A percentile compares a stretch with the other conserved stretches of the same genome.
These are phyloP conservation scores for Nemania diffusa DNA, from an alignment of 2,329 filamentous ascomycete genomes.

Conservation along the genomic window DNA sequence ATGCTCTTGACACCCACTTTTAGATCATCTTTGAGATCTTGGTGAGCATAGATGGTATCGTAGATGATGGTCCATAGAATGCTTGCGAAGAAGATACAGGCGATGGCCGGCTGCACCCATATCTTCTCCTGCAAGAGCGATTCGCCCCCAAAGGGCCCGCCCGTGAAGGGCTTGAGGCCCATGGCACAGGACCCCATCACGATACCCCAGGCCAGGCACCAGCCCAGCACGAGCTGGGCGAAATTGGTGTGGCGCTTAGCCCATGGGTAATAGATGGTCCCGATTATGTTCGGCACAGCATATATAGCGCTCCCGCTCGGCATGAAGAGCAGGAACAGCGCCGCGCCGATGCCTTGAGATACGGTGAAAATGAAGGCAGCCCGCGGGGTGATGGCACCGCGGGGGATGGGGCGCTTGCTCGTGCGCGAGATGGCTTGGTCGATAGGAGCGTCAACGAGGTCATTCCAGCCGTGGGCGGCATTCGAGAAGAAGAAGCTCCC, in stretches of 20 bases:
- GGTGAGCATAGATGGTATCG: slow-evolving; percentile 53
- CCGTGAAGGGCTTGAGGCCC: slow-evolving; percentile 42
- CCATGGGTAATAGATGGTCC: slow-evolving; percentile 49
- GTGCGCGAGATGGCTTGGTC: slow-evolving; percentile 49
- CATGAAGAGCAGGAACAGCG: slow-evolving; percentile 42
- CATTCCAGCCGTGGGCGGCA: slow-evolving; percentile 52
- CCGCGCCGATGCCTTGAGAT: slow-evolving; percentile 43
- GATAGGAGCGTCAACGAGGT: slow-evolving; percentile 50
- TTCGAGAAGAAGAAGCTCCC: slow-evolving; percentile 50
- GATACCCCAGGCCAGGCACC: slow-evolving; percentile 48
- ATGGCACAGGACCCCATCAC: slow-evolving; percentile 47
- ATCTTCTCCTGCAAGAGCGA: slow-evolving; percentile 3
- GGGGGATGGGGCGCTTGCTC: slow-evolving; percentile 49
- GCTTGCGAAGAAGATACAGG: slow-evolving; percentile 44
- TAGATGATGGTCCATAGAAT: slow-evolving; percentile 50
- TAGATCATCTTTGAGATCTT: slow-evolving; percentile 50
- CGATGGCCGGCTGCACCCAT: slow-evolving; percentile 41
- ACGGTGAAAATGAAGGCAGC: slow-evolving; percentile 48
- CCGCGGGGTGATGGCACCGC: slow-evolving; percentile 47
- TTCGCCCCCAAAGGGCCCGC: slow-evolving; percentile 39
- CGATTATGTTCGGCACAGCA: slow-evolving; percentile 45
- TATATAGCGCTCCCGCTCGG: slow-evolving; percentile 41
- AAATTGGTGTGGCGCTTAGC: slow-evolving; percentile 52
- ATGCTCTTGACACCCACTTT: slow-evolving; percentile 50
- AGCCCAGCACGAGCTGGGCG: slow-evolving; percentile 51